Evolutionary conservation across 441 rosid species (phyloP), one percentile per base, ranked within the genome.

Genomic region (Euphorbia celastroides): DNA sequence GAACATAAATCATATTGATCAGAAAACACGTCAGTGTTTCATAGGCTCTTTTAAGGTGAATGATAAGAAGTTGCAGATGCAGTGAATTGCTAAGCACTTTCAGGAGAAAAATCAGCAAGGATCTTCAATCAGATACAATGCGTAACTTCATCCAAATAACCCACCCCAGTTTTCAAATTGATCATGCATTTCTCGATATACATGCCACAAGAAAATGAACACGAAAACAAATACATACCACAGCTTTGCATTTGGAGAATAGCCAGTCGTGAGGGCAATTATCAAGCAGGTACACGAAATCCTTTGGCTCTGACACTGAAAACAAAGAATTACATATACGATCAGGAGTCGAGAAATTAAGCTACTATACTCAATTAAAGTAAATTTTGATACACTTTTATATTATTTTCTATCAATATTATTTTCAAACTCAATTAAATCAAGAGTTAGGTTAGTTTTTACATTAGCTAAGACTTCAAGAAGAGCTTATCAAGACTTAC

Each of bases 201-300:
- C 11, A 51, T 51, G 7, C 12, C 19, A 12, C 12, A 51, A 51
- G 56, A 48, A 48, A 48, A 5, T 48, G 6, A 48, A 16, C 3
- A 5, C 1, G 22, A 16, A 48, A 22, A 52, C 1, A 20, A 5
- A 52, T 22, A 46, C 25, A 79, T 82, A 93, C 98, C 96, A 93
- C 98, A 72, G 98, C 98, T 81, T 79, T 93, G 90, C 98, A 93
- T 72, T 76, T 89, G 59, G 89, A 81, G 80, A 93, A 93, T 46
- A 93, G 73, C 98, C 98, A 93, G 73, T 93, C 98, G 76, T 93
- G 98, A 57, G 97, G 97, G 70, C 83, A 80, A 65, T 93, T 93
- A 73, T 93, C 98, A 84, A 93, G 62, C 69, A 78, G 72, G 81
- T 90, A 93, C 68, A 90, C 71, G 11, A 62, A 83, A 72, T 93